Percentiles rank a stretch among this genome's conserved stretches.
phyloP scores from a whole-genome alignment of 2,329 filamentous ascomycete species.

The Phaeosphaeriaceae sp. region DNA sequence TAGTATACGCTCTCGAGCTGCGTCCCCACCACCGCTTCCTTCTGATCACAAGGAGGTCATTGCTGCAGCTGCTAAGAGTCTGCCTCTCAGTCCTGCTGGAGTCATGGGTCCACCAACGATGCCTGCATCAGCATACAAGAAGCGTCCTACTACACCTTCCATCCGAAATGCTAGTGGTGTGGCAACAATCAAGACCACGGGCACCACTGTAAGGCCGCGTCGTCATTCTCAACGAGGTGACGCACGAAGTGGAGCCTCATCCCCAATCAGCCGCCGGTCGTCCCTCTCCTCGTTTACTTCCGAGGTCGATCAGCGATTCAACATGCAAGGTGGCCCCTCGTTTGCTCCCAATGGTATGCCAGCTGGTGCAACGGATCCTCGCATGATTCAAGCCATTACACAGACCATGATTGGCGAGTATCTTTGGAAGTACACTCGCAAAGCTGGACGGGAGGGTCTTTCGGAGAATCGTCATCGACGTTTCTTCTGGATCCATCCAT shows the following conservation, averaged over 20 bases:
- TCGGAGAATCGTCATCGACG: constrained; percentile 89
- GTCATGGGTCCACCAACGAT: constrained; percentile 85
- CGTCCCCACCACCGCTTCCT: constrained; percentile 75
- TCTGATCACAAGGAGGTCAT: constrained; percentile 84
- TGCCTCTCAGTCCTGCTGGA: constrained; percentile 49
- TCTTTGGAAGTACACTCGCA: constrained; percentile 98
- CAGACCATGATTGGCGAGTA: constrained; percentile 99
- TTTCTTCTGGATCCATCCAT: constrained; percentile 99
- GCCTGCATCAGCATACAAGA: constrained; percentile 76
- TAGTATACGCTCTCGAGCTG: constrained; percentile 65
- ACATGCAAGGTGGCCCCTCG: constrained; percentile 62
- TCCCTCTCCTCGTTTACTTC: constrained; percentile 96
- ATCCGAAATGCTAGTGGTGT: constrained; percentile 52
- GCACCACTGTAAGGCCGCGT: constrained; percentile 63
- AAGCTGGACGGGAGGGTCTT: constrained; percentile 85
- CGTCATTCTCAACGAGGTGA: constrained; percentile 52
- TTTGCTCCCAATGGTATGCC: constrained; percentile 65
- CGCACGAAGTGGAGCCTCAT: constrained; percentile 55
- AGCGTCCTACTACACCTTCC: constrained; percentile 49
- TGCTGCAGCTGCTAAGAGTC: constrained; percentile 71
- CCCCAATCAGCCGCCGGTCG: constrained; percentile 70
- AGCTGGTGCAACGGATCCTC: constrained; percentile 78
- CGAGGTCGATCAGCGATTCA: constrained; percentile 90
- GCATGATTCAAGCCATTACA: constrained; percentile 98
- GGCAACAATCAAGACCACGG: constrained; percentile 54